phyloP scores from a whole-genome alignment of 495 filamentous ascomycete species.

The Tricharina praecox region DNA sequence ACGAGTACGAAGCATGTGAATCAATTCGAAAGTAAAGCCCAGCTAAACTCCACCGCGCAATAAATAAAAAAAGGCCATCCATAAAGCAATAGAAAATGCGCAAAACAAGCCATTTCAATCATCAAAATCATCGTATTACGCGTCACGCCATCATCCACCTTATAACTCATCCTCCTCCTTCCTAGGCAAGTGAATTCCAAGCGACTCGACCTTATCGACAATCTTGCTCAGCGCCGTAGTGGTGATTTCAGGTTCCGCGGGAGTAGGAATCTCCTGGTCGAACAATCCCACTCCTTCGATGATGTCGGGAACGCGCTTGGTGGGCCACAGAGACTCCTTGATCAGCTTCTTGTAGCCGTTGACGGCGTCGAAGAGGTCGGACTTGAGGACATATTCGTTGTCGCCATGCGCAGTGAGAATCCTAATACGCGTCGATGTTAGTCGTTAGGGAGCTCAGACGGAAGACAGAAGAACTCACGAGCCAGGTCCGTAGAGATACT shows the following conservation, averaged over 20 bases:
- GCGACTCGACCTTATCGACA: too few species aligned
- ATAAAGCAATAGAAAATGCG: too few species aligned
- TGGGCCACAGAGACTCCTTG: slow-evolving; percentile 38
- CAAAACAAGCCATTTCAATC: too few species aligned
- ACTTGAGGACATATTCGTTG: slow-evolving; percentile 58
- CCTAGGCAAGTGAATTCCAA: not conserved
- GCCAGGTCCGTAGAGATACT: slow-evolving; percentile 80
- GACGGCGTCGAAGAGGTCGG: slow-evolving; percentile 51
- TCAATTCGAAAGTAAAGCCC: too few species aligned
- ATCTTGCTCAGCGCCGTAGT: too few species aligned
- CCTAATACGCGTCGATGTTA: slow-evolving; percentile 4
- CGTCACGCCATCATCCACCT: too few species aligned
- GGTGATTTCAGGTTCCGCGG: too few species aligned
- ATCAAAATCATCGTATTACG: too few species aligned
- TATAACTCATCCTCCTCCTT: too few species aligned
- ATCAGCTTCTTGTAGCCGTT: slow-evolving; percentile 56
- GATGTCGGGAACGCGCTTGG: slow-evolving; percentile 22
- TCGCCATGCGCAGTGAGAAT: slow-evolving; percentile 82
- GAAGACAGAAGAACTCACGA: slow-evolving; percentile 25
- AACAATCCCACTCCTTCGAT: slow-evolving; percentile 6
- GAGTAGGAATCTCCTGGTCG: not conserved
- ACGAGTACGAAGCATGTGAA: too few species aligned
- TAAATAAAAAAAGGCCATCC: too few species aligned
- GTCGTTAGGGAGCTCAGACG: not conserved
- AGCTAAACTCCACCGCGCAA: too few species aligned